Conservation (phyloP, 768 basidiomycete genomes). For the Tulasnella sp. region DNA sequence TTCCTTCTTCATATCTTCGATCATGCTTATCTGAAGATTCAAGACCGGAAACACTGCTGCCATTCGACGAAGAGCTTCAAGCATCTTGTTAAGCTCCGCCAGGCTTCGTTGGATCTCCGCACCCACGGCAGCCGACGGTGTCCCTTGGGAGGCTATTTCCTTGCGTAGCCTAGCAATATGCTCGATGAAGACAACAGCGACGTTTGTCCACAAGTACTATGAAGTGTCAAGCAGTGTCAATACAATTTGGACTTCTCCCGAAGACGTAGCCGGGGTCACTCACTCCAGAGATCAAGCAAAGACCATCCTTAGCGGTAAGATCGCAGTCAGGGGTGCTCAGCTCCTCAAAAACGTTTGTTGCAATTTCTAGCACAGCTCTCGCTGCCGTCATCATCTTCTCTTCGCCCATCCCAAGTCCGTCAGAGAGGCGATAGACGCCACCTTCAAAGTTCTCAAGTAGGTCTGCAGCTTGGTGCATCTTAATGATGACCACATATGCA, state of each 20-base stretch:
- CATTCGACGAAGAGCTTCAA: neutral
- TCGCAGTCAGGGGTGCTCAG: neutral
- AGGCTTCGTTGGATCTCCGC: neutral
- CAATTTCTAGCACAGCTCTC: neutral
- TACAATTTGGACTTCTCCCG: too few species aligned
- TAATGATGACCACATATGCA: conserved; percentile 7
- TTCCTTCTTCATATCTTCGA: conserved; percentile 4
- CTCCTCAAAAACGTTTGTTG: neutral
- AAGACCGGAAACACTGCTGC: neutral
- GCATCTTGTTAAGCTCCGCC: neutral
- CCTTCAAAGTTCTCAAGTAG: conserved; percentile 1
- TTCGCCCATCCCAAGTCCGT: neutral
- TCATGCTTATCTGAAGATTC: neutral
- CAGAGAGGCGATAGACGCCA: neutral
- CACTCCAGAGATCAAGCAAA: conserved; percentile 5
- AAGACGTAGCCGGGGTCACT: neutral
- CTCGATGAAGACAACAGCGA: conserved; percentile 2
- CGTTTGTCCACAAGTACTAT: conserved; percentile 10
- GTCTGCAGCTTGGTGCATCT: conserved; percentile 12
- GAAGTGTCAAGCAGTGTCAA: neutral
- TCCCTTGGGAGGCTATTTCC: neutral
- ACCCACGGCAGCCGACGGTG: neutral
- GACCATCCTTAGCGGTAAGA: neutral
- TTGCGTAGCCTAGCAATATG: neutral
- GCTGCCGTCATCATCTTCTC: conserved; percentile 8